Base-by-base conservation (phyloP, 2,329 filamentous ascomycete genomes). In the Dothistroma pini region DNA sequence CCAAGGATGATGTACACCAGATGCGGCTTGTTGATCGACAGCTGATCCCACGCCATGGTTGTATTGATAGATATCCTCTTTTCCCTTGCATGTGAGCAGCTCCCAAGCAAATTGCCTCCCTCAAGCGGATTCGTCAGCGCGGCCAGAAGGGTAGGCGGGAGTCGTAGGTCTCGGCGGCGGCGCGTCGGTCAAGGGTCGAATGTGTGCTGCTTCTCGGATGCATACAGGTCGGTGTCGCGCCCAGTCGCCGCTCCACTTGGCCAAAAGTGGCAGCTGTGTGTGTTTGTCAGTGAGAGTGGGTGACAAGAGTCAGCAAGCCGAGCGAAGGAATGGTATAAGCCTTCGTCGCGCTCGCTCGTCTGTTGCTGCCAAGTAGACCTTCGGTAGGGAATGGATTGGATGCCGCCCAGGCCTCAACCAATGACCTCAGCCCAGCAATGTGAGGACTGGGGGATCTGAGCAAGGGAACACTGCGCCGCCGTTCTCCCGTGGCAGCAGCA, bases 1-100 rank as follows among this genome's bases (percentile, higher is more conserved):
- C 95, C 95, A 59, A 99, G 82, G 78, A 99, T 97, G 78, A 97
- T 91, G 78, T 99, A 99, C 67, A 96, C 95, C 90, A 97, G 78
- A 82, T 99, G 95, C 71, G 95, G 91, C 82, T 89, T 90, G 78
- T 96, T 97, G 80, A 97, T 88, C 63, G 87, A 87, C 57, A 93
- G 83, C 41, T 58, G 59, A 34, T 55, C 52, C 66, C 67, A 69
- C 32, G 56, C 61, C 65, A 68, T 70, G 16, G 58, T 66, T 62
- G 31, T 38, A 57, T 31, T 56, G 25, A 12, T 51, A 21, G 10
- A 25, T 41, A 19, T 32, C 35, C 29, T 49, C 52, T 56, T 49
- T 57, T 41, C 41, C 41, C 11, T 53, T 12, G 22, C 32, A 48
- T n/a, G 35, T 56, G 54, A n/a, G 25, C 29, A 8, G 1, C 8